These are phyloP conservation scores for Parietichytrium sp. DNA, from an alignment of 108 stramenopile species.

Conservation along the genomic window DNA sequence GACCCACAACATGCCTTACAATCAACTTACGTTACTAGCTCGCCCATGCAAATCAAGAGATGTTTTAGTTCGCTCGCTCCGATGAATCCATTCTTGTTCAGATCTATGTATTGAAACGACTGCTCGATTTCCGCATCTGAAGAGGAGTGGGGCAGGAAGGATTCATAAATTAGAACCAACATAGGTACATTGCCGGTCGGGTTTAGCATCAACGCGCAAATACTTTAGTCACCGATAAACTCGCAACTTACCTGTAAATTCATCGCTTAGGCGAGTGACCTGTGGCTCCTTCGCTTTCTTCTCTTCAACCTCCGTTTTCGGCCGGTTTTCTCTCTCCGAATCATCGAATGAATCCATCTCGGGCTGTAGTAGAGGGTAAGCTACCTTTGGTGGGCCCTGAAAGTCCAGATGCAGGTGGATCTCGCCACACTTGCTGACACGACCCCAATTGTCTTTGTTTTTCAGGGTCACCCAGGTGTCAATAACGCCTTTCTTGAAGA, in stretches of 20 bases:
- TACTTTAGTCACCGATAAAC: no score
- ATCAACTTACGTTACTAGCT: slow-evolving; percentile 81
- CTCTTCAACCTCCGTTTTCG: neutral
- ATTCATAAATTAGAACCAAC: no score
- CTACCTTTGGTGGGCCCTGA: slow-evolving; percentile 59
- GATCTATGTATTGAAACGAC: slow-evolving; percentile 73
- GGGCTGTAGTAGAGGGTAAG: slow-evolving; percentile 70
- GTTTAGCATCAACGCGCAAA: no score
- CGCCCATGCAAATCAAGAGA: slow-evolving; percentile 76
- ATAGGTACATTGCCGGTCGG: no score
- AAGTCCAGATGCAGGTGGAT: slow-evolving; percentile 63
- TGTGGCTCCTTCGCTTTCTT: neutral
- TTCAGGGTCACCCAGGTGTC: slow-evolving; percentile 60
- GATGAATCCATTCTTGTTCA: slow-evolving; percentile 72
- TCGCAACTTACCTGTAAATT: no score
- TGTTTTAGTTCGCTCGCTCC: slow-evolving; percentile 76
- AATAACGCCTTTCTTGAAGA: slow-evolving; percentile 63
- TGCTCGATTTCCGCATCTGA: slow-evolving; percentile 69
- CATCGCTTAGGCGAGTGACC: no score
- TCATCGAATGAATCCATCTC: slow-evolving; percentile 67
- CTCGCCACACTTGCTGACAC: slow-evolving; percentile 55
- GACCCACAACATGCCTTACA: no score
- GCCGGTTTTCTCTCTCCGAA: slow-evolving; percentile 41
- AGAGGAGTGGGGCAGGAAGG: no score
- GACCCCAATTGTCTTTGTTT: slow-evolving; percentile 54